Evolutionary conservation across 805 yeast genomes (phyloP).

Genomic region (Candida wancherniae): DNA sequence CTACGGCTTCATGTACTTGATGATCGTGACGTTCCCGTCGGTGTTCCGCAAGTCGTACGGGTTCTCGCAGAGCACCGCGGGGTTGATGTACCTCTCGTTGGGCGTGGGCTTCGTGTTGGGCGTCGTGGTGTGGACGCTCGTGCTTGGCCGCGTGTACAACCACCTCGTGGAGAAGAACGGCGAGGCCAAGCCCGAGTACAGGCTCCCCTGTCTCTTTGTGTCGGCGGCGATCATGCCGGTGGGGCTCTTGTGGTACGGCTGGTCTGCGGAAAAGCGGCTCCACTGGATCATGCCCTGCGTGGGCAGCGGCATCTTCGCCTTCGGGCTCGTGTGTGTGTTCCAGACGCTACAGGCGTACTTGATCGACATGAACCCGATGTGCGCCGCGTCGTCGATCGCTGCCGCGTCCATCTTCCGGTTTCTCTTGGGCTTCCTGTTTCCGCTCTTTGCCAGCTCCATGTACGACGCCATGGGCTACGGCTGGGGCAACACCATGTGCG

Average conservation of each 20-base stretch:
- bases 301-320: slow-evolving; percentile 35
- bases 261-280: slow-evolving; percentile 33
- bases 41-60: slow-evolving; percentile 30
- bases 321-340: slow-evolving; percentile 34
- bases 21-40: slow-evolving; percentile 37
- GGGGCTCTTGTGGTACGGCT: slow-evolving; percentile 38
- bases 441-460: slow-evolving; percentile 35
- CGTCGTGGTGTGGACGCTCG: slow-evolving; percentile 26
- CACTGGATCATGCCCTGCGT: slow-evolving; percentile 38
- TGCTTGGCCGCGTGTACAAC: slow-evolving; percentile 23
- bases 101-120: slow-evolving; percentile 35
- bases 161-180: slow-evolving; percentile 23
- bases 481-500: slow-evolving; percentile 40
- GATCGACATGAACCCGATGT: slow-evolving; percentile 36
- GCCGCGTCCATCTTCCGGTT: slow-evolving; percentile 40
- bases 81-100: slow-evolving; percentile 37
- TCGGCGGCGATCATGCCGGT: slow-evolving; percentile 31
- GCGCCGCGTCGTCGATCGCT: slow-evolving; percentile 37
- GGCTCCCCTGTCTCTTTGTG: slow-evolving; percentile 33
- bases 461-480: slow-evolving; percentile 32
- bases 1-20: slow-evolving; percentile 39
- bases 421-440: slow-evolving; percentile 35
- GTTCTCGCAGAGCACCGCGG: slow-evolving; percentile 26
- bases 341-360: slow-evolving; percentile 35
- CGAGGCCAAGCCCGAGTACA: slow-evolving; percentile 35